phyloP scores from a whole-genome alignment of 1,284 basidiomycete genomes.

The Marasmius oreades region DNA sequence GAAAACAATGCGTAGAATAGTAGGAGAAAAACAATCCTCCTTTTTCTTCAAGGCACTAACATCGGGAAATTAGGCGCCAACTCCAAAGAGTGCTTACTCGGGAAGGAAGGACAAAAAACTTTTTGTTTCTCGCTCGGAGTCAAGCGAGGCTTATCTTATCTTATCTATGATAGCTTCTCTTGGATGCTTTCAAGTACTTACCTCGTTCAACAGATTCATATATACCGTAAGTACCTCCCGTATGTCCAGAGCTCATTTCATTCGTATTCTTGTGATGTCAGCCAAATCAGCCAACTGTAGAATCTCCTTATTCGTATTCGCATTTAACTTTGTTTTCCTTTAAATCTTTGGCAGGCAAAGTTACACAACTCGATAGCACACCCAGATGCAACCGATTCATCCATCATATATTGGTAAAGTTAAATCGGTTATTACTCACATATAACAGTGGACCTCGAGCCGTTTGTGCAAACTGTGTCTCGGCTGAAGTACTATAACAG shows the following conservation, averaged over 20 bases:
- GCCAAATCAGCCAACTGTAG: too few relatives aligned
- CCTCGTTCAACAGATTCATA: too few relatives aligned
- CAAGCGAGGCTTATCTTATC: conserved; percentile 24
- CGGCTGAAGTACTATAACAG: conserved; percentile 57
- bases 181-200: too few relatives aligned
- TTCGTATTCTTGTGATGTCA: conserved; percentile 46
- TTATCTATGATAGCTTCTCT: too few relatives aligned
- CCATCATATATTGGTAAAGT: too few relatives aligned
- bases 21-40: background rate
- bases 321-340: too few relatives aligned
- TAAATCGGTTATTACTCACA: too few relatives aligned
- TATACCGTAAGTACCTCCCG: too few relatives aligned
- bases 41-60: background rate
- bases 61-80: background rate
- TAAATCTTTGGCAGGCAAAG: conserved; percentile 50
- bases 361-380: conserved; percentile 51
- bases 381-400: conserved; percentile 51
- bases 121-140: conserved; percentile 31
- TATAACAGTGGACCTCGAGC: conserved; percentile 51
- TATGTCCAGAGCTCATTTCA: conserved; percentile 63
- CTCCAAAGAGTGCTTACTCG: background rate
- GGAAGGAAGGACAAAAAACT: conserved; percentile 15
- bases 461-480: conserved; percentile 63
- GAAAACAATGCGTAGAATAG: background rate
- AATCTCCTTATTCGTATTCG: too few relatives aligned